phyloP scores from a whole-genome alignment of 129 eudicot genomes.

The Arctium minus region DNA sequence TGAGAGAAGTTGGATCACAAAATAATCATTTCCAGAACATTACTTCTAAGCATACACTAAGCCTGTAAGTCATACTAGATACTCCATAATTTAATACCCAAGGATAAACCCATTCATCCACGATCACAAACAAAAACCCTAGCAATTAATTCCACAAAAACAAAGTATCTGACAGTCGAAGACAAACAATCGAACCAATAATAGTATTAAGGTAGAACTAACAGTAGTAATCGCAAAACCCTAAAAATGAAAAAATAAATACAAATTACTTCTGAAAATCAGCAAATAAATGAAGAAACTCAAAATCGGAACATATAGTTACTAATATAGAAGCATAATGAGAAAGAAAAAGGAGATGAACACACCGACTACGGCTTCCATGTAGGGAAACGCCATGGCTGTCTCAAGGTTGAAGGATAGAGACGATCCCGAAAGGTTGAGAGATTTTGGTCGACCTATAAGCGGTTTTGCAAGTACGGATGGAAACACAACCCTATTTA shows the following conservation, averaged over 20 bases:
- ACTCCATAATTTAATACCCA: background rate
- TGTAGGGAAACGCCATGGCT: constrained; percentile 83
- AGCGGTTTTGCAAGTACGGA: background rate
- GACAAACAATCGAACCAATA: background rate
- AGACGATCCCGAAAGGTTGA: constrained; percentile 4
- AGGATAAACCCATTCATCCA: constrained; percentile 1
- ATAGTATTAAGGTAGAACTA: background rate
- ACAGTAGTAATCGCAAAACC: constrained; percentile 7
- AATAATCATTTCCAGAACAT: background rate
- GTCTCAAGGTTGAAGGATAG: constrained; percentile 6
- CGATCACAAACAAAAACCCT: constrained; percentile 11
- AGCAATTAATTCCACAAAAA: background rate
- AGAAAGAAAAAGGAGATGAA: background rate
- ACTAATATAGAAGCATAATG: background rate
- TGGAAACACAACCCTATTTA: background rate
- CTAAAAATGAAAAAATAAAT: background rate
- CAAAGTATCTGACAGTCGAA: background rate
- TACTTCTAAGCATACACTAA: background rate
- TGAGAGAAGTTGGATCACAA: background rate
- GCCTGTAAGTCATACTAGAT: background rate
- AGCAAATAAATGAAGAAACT: background rate
- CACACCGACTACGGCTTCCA: constrained; percentile 83
- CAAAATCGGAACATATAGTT: background rate
- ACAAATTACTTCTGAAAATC: background rate
- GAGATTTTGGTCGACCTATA: background rate